Evolutionary conservation across 2,329 filamentous ascomycete genomes (phyloP).

Genomic region (Aspergillus piperis): DNA sequence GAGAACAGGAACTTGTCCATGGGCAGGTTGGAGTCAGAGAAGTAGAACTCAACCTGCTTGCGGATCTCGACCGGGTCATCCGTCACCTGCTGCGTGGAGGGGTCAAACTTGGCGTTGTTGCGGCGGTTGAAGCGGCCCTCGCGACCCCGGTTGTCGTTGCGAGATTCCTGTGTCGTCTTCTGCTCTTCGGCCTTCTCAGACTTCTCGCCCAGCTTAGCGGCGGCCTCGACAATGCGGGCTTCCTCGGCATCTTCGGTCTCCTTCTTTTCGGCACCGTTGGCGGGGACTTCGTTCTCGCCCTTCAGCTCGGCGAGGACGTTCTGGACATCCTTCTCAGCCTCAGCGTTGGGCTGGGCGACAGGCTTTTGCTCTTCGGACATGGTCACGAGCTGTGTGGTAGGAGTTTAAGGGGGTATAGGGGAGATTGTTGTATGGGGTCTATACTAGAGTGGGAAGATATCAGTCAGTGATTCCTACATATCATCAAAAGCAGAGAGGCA

Average conservation of each 20-base stretch:
- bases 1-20: constrained; percentile 85
- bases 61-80: constrained; percentile 80
- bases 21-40: constrained; percentile 85
- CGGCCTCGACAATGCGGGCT: constrained; percentile 41
- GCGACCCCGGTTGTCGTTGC: constrained; percentile 28
- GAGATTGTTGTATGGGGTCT: background rate
- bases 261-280: constrained; percentile 22
- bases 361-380: constrained; percentile 45
- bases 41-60: constrained; percentile 95
- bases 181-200: constrained; percentile 40
- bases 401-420: background rate
- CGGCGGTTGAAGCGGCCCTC: constrained; percentile 33
- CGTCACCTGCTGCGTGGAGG: constrained; percentile 66
- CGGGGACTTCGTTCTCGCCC: constrained; percentile 29
- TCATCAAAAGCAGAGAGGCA: background rate
- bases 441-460: background rate
- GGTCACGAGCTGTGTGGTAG: constrained; percentile 27
- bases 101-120: constrained; percentile 71
- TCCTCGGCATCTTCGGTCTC: constrained; percentile 37
- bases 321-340: constrained; percentile 50
- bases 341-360: constrained; percentile 37
- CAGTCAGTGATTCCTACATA: background rate
- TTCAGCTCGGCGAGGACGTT: constrained; percentile 49
- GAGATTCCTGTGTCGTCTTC: constrained; percentile 24
- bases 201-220: constrained; percentile 40